These are phyloP conservation scores for Podospora conica DNA, from an alignment of 495 filamentous ascomycete species.

Conservation along the genomic window DNA sequence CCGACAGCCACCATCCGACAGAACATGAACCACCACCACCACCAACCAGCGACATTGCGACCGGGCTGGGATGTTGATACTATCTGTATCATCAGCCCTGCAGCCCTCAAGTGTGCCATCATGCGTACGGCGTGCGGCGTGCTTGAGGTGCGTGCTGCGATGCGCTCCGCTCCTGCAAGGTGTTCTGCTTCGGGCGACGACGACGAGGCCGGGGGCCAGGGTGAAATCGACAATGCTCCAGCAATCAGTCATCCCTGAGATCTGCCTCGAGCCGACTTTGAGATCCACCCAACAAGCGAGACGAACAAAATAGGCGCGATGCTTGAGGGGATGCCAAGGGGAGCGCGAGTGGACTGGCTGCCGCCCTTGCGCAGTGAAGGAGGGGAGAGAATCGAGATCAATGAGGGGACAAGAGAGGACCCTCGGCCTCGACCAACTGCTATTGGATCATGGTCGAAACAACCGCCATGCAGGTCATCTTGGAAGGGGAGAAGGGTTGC, in stretches of 20 bases:
- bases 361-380: background rate
- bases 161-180: background rate
- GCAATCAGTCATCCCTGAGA: background rate
- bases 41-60: background rate
- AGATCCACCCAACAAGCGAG: background rate
- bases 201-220: background rate
- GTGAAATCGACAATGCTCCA: background rate
- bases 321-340: background rate
- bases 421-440: background rate
- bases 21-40: background rate
- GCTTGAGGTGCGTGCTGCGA: background rate
- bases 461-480: background rate
- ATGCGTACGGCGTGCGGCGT: background rate
- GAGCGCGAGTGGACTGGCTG: background rate
- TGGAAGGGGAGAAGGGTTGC: background rate
- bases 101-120: background rate
- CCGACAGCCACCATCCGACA: background rate
- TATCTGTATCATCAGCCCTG: background rate
- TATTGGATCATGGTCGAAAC: background rate
- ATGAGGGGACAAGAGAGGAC: background rate
- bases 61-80: background rate
- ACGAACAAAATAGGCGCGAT: background rate
- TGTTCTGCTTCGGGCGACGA: background rate
- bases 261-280: background rate
- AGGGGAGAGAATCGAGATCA: background rate